phyloP scores from a whole-genome alignment of 139 green algal genomes.

The Gonium pectorale region DNA sequence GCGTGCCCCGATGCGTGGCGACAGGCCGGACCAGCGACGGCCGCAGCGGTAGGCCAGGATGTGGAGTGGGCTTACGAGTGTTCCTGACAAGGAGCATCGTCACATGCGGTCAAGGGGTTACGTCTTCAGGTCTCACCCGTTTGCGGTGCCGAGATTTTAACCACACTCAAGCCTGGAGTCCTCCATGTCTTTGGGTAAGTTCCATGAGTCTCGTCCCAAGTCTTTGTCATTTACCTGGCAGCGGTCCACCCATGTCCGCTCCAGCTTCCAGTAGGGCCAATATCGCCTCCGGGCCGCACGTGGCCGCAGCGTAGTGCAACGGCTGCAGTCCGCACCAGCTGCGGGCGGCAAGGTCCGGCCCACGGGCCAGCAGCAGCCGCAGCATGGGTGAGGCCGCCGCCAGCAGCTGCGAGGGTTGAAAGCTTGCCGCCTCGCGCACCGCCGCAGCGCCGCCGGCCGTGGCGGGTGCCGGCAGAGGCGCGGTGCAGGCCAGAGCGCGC shows the following conservation, averaged over 20 bases:
- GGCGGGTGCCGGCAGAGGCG: background rate
- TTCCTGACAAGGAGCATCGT: too few species aligned
- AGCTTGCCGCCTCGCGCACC: background rate
- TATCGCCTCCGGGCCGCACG: background rate
- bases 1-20: background rate
- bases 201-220: too few species aligned
- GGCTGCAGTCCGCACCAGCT: slow-evolving; percentile 15
- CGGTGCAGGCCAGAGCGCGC: slow-evolving; percentile 1
- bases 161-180: too few species aligned
- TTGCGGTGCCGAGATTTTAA: too few species aligned
- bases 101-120: too few species aligned
- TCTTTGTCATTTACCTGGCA: too few species aligned
- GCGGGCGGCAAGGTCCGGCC: background rate
- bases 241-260: background rate
- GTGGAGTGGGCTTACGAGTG: slow-evolving; percentile 4
- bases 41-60: background rate
- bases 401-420: background rate
- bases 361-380: slow-evolving; percentile 21
- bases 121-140: too few species aligned
- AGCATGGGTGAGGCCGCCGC: slow-evolving; percentile 23
- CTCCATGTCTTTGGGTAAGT: too few species aligned
- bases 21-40: slow-evolving; percentile 26
- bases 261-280: slow-evolving; percentile 17
- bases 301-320: slow-evolving; percentile 9
- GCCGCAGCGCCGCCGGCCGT: too few species aligned